phyloP scores from a whole-genome alignment of 768 basidiomycete species.

The Phaffia tasmanica region DNA sequence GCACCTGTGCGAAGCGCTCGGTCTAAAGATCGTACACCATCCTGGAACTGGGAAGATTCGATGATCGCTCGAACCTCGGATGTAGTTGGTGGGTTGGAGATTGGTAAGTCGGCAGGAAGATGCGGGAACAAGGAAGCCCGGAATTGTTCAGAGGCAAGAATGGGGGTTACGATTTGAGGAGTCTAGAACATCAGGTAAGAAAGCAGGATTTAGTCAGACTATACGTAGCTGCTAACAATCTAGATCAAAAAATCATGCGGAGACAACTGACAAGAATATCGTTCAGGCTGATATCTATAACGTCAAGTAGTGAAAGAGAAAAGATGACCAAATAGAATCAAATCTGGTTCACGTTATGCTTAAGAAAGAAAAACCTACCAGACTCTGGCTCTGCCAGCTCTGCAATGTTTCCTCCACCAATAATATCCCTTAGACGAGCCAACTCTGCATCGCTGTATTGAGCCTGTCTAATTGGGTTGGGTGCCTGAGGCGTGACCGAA shows the following conservation, averaged over 20 bases:
- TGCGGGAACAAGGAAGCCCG: conserved; percentile 22
- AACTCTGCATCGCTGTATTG: conserved; percentile 19
- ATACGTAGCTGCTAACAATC: no score
- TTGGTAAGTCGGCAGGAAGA: conserved; percentile 19
- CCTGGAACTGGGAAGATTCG: conserved; percentile 16
- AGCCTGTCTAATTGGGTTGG: conserved; percentile 22
- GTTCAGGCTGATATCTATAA: conserved; percentile 12
- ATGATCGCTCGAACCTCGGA: conserved; percentile 21
- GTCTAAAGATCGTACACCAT: conserved; percentile 18
- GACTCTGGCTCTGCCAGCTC: conserved; percentile 9
- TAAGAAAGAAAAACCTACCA: background rate
- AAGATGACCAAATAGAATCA: background rate
- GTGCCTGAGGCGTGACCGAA: conserved; percentile 16
- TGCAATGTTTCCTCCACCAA: conserved; percentile 10
- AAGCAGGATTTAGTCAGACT: no score
- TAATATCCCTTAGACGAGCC: conserved; percentile 20
- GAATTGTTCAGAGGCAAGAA: conserved; percentile 18
- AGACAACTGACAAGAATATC: conserved; percentile 14
- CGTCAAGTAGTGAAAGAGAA: background rate
- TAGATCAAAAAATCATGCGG: no score
- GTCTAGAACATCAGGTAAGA: background rate
- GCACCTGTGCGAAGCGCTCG: conserved; percentile 20
- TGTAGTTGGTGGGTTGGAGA: conserved; percentile 16
- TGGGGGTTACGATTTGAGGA: conserved; percentile 14
- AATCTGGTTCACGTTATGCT: background rate